These are phyloP conservation scores for Pharus latifolius DNA, from an alignment of 176 grass and related monocot genomes.

Conservation along the genomic window DNA sequence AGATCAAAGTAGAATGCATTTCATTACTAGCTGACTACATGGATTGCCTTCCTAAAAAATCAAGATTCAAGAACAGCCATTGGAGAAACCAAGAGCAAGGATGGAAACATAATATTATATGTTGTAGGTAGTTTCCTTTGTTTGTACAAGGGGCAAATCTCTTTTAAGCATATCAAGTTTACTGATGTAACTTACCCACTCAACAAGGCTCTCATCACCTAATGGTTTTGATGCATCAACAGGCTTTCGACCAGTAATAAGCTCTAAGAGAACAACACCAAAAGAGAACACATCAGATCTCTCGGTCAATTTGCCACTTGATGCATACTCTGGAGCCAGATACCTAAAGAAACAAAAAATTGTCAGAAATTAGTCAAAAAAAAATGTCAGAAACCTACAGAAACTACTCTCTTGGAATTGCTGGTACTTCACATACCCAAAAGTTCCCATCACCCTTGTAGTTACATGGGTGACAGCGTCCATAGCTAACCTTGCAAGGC, in stretches of 20 bases:
- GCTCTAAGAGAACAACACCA: constrained; percentile 90
- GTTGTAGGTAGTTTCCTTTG: not conserved
- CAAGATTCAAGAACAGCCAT: not conserved
- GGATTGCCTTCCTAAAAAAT: not conserved
- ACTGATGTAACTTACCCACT: constrained; percentile 64
- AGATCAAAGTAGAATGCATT: not conserved
- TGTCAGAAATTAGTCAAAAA: not conserved
- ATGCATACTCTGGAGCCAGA: constrained; percentile 92
- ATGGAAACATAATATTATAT: not conserved
- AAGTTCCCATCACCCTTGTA: constrained; percentile 97
- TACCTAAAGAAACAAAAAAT: constrained; percentile 40
- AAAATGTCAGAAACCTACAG: too few relatives aligned
- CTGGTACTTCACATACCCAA: constrained; percentile 49
- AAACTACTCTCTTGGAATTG: not conserved
- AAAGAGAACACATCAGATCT: constrained; percentile 98
- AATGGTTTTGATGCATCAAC: constrained; percentile 75
- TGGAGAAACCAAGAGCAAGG: not conserved
- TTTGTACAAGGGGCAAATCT: not conserved
- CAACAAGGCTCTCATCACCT: constrained; percentile 94
- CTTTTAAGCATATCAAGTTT: not conserved
- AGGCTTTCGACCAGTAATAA: constrained; percentile 82
- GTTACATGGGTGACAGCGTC: constrained; percentile 86
- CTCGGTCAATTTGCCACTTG: constrained; percentile 88
- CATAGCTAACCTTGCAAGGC: constrained; percentile 84
- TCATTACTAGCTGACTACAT: not conserved